Evolutionary conservation across 2,329 filamentous ascomycete genomes (phyloP), one percentile per base, ranked within the genome.

Genomic region (Decorospora gaudefroyi): DNA sequence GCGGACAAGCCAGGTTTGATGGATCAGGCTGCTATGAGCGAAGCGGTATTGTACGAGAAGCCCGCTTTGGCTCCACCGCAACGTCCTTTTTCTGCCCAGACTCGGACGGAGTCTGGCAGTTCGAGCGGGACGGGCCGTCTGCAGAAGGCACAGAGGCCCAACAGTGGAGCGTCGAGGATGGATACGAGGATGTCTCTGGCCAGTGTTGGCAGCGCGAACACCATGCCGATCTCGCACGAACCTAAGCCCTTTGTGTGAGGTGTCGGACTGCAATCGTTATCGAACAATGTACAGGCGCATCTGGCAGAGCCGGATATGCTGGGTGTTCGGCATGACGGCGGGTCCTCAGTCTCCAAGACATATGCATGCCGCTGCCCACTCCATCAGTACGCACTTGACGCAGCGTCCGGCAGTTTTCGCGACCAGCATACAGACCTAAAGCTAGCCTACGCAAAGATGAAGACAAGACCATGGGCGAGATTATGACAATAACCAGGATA

Each of bases 211-310:
- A 61, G 59, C 39, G 49, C 38, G 31, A 52, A 49, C 34, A 61
- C 46, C 25, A 38, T 44, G 4, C 42, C 44, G 2, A 35, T 38
- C 6, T 35, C 47, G 3, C 59, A 62, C 15, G 57, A 62, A 30
- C 59, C 59, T 13, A 55, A 60, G 42, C 57, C 36, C 6, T 58
- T 62, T 31, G 57, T 62, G 3, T 62, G 54, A 59, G 19, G 16
- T 25, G 22, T n/a, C 22, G 22, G 7, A 25, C 22, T n/a, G n/a
- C n/a, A n/a, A n/a, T n/a, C n/a, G n/a, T n/a, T n/a, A n/a, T n/a
- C n/a, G n/a, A n/a, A n/a, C n/a, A n/a, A n/a, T n/a, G n/a, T n/a
- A n/a, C n/a, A n/a, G n/a, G n/a, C n/a, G n/a, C n/a, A n/a, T n/a
- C n/a, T n/a, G n/a, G n/a, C n/a, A n/a, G n/a, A n/a, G n/a, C n/a